phyloP scores from a whole-genome alignment of 73 alveolate species.

The Uronychia binucleata region DNA sequence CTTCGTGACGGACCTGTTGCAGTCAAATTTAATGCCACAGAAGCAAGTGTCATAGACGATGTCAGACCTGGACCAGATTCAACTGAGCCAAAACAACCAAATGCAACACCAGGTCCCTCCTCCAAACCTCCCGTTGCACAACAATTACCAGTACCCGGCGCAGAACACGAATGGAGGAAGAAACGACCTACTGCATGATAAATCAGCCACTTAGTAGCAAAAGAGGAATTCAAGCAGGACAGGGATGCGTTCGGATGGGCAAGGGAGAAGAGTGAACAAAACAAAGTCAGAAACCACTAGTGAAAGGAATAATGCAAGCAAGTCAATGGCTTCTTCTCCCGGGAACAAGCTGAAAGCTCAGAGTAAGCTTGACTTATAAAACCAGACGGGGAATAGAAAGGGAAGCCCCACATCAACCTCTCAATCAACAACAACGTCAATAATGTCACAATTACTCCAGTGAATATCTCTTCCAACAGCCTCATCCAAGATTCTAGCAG shows the following conservation, averaged over 20 bases:
- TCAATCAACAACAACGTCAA: conserved; percentile 36
- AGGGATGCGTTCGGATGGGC: neutral
- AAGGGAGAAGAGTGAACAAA: neutral
- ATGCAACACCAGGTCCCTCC: too few relatives aligned
- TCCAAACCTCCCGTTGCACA: neutral
- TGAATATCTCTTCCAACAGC: conserved; percentile 10
- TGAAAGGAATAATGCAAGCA: neutral
- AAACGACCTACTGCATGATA: neutral
- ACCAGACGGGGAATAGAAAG: neutral
- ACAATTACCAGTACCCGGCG: neutral
- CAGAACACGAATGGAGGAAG: neutral
- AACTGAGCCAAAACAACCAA: neutral
- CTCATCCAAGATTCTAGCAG: too few relatives aligned
- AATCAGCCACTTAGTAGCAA: neutral
- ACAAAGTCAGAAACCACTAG: neutral
- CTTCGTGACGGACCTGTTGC: neutral
- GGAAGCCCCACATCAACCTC: conserved; percentile 23
- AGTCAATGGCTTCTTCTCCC: neutral
- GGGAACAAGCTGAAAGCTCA: neutral
- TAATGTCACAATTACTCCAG: conserved; percentile 40
- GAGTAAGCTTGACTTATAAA: neutral
- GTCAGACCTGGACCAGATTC: neutral
- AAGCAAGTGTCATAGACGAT: neutral
- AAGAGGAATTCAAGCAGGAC: neutral
- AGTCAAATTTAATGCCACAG: neutral